Percentiles rank a stretch among this genome's conserved stretches.
These are phyloP conservation scores for Scenedesmus sp. DNA, from an alignment of 163 green algal species.

Conservation along the genomic window DNA sequence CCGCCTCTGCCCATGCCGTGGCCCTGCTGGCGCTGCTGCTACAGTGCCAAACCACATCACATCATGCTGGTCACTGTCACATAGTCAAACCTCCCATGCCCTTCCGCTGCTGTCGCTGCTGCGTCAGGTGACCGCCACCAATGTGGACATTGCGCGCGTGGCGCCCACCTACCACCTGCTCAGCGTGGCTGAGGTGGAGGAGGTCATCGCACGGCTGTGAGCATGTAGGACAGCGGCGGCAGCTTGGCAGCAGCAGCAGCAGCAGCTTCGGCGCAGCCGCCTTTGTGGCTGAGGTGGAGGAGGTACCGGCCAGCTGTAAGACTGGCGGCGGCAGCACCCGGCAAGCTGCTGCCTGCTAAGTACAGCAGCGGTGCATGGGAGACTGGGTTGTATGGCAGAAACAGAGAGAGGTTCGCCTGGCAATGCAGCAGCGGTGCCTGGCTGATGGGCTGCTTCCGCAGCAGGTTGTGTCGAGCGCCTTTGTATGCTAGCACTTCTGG, in stretches of 20 bases:
- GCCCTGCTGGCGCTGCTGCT: too few species aligned
- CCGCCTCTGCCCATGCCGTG: too few species aligned
- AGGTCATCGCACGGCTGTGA: conserved; percentile 86
- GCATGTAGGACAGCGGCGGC: background rate
- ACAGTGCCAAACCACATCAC: too few species aligned
- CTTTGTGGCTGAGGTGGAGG: background rate
- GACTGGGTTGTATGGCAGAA: background rate
- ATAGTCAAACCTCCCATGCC: background rate
- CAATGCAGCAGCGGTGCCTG: background rate
- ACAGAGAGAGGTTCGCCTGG: background rate
- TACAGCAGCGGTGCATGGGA: background rate
- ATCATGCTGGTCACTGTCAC: too few species aligned
- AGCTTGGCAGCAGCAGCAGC: background rate
- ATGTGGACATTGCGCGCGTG: conserved; percentile 97
- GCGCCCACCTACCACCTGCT: conserved; percentile 95
- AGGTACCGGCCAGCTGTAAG: too few species aligned
- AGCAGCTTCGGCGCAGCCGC: background rate
- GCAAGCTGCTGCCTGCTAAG: background rate
- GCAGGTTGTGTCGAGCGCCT: background rate
- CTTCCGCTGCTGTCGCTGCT: background rate
- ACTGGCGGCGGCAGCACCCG: background rate
- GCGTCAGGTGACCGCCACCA: conserved; percentile 91
- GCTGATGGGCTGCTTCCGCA: background rate
- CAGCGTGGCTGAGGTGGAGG: conserved; percentile 89
- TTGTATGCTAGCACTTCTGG: background rate